Evolutionary conservation across 768 basidiomycete genomes (phyloP).

Genomic region (Hericium erinaceus): DNA sequence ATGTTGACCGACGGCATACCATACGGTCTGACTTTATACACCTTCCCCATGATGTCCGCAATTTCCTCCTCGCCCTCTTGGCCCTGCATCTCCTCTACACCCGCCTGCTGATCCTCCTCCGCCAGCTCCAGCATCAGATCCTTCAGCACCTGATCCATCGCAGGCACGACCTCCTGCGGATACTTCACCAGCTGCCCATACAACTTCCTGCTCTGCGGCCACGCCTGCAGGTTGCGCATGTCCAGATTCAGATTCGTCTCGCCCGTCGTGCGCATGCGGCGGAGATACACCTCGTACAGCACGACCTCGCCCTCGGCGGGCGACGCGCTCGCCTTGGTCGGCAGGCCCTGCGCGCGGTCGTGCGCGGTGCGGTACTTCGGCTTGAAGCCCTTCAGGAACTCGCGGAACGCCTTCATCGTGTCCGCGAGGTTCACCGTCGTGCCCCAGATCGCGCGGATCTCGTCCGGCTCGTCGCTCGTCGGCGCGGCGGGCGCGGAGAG

Average conservation of each 20-base stretch:
- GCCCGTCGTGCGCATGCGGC: conserved; percentile 84
- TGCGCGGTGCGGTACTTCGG: conserved; percentile 74
- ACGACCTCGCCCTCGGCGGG: conserved; percentile 61
- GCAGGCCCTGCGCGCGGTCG: conserved; percentile 54
- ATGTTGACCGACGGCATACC: conserved; percentile 82
- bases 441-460: conserved; percentile 93
- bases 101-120: conserved; percentile 67
- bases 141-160: conserved; percentile 94
- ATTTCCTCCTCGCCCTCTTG: conserved; percentile 75
- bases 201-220: conserved; percentile 76
- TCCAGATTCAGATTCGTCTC: conserved; percentile 92
- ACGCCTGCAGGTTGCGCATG: conserved; percentile 75
- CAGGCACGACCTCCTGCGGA: conserved; percentile 94
- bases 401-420: conserved; percentile 84
- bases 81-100: conserved; percentile 67
- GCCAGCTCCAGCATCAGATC: conserved; percentile 86
- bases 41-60: conserved; percentile 75
- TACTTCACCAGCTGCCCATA: conserved; percentile 82
- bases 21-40: conserved; percentile 92
- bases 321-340: conserved; percentile 38
- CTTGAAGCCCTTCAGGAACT: conserved; percentile 89
- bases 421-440: conserved; percentile 90
- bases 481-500: conserved; percentile 55
- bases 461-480: conserved; percentile 71
- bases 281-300: conserved; percentile 73